Base-by-base conservation (phyloP, 2,329 filamentous ascomycete genomes). In the Pezicula radicicola region DNA sequence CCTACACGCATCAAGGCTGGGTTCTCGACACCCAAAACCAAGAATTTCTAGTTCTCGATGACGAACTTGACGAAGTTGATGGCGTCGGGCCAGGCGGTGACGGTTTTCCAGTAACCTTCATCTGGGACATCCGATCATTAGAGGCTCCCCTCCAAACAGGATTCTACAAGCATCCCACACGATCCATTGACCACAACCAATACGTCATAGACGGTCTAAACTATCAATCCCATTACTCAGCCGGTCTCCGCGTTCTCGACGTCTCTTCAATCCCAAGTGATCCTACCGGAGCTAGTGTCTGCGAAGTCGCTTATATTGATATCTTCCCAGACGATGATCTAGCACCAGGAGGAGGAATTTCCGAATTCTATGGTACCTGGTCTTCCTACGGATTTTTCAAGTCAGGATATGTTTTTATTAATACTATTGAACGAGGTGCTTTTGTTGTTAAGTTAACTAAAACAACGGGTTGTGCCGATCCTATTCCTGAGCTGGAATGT, bases 1-100 rank as follows among this genome's bases (percentile, higher is more conserved):
- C 71, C 7, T 79, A 79, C 65, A 76, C 75, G 1, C 76, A 80
- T 59, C 77, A 80, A 61, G 77, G 77, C 28, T 70, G 68, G 55
- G 60, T 75, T 18, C 62, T 72, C 49, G 65, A 71, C 19, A 37
- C 27, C 1, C 62, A 65, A 46, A 66, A 66, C 60, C 67, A 70
- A 58, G 58, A 72, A 42, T 78, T 71, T 59, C 71, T 81, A 4
- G 68, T 80, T 13, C 61, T 79, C 5, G 78, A 81, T 55, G 78
- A 81, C 55, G 78, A 81, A 61, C 69, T 76, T 10, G 78, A 82
- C 51, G 79, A 82, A 67, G 51, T 58, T 3, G 62, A 74, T 6
- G 62, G 62, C 3, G 64, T 67, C 0, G 74, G 71, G 8, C 69
- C 70, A 0, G 75, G 68, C 0, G 64, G 63, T 0, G 70, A 77